These are phyloP conservation scores for Stachybotrys chartarum DNA, from an alignment of 2,329 filamentous ascomycete species.

Conservation along the genomic window DNA sequence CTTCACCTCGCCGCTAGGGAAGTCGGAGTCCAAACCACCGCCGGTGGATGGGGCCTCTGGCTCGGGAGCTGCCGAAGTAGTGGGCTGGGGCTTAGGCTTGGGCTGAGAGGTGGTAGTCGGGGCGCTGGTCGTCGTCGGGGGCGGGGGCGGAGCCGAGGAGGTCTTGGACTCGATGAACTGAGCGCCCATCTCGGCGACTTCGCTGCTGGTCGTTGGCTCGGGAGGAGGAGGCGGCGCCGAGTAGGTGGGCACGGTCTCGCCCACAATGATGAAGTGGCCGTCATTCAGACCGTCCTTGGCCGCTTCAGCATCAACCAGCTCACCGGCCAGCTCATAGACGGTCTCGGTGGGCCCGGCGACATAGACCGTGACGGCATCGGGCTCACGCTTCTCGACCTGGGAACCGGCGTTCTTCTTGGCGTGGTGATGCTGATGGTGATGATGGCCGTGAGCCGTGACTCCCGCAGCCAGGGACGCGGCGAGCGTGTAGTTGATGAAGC, in stretches of 20 bases:
- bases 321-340: slow-evolving; percentile 64
- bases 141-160: slow-evolving; percentile 16
- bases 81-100: slow-evolving; percentile 11
- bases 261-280: slow-evolving; percentile 62
- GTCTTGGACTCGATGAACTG: slow-evolving; percentile 46
- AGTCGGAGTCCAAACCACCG: slow-evolving; percentile 56
- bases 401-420: slow-evolving; percentile 44
- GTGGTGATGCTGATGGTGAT: slow-evolving; percentile 49
- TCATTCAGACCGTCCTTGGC: slow-evolving; percentile 66
- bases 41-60: slow-evolving; percentile 4
- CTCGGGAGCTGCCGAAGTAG: slow-evolving; percentile 10
- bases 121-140: slow-evolving; percentile 6
- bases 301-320: slow-evolving; percentile 52
- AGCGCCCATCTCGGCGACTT: slow-evolving; percentile 28
- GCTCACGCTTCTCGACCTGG: slow-evolving; percentile 39
- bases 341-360: slow-evolving; percentile 57
- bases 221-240: slow-evolving; percentile 32
- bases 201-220: slow-evolving; percentile 26
- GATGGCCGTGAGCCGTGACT: slow-evolving; percentile 53
- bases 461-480: slow-evolving; percentile 45
- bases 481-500: slow-evolving; percentile 39
- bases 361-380: slow-evolving; percentile 41
- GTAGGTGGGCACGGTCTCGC: slow-evolving; percentile 49
- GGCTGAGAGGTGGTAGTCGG: slow-evolving; percentile 11
- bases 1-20: slow-evolving; percentile 66